These are phyloP conservation scores for Xylariaceae sp. DNA, from an alignment of 2,329 filamentous ascomycete species.

Conservation along the genomic window DNA sequence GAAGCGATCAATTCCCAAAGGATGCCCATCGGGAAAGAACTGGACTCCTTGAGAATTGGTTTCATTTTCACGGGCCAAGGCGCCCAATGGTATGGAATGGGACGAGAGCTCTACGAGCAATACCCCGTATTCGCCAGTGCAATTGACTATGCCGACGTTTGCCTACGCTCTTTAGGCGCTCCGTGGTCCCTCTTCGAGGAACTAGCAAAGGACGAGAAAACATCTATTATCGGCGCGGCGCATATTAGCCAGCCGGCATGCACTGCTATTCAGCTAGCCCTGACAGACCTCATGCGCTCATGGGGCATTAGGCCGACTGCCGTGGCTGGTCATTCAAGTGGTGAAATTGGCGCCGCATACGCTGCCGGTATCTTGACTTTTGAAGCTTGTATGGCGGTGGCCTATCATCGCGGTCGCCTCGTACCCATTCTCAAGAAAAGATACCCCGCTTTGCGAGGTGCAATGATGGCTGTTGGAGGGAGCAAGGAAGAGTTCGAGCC, in stretches of 20 bases:
- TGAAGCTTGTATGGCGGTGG: conserved; percentile 44
- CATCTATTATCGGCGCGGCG: conserved; percentile 36
- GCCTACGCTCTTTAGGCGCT: conserved; percentile 31
- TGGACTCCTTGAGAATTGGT: conserved; percentile 35
- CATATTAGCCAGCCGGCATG: conserved; percentile 40
- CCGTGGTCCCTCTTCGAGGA: conserved; percentile 38
- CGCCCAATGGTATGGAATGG: conserved; percentile 42
- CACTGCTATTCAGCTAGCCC: conserved; percentile 38
- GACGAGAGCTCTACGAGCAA: conserved; percentile 38
- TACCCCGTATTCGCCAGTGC: conserved; percentile 37
- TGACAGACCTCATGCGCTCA: conserved; percentile 35
- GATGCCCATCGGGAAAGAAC: conserved; percentile 36
- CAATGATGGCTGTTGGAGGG: conserved; percentile 54
- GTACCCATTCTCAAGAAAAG: conserved; percentile 40
- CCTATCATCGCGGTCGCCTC: conserved; percentile 48
- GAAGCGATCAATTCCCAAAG: conserved; percentile 41
- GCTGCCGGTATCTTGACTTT: conserved; percentile 43
- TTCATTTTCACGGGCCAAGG: conserved; percentile 43
- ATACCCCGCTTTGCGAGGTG: conserved; percentile 41
- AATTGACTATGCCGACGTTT: conserved; percentile 36
- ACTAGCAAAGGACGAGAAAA: conserved; percentile 35
- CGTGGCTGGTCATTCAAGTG: conserved; percentile 40
- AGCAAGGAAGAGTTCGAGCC: conserved; percentile 41
- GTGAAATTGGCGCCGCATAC: conserved; percentile 46
- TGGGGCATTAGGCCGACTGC: conserved; percentile 37